Percentiles rank a stretch among this genome's conserved stretches.
Conservation (phyloP, 768 basidiomycete species). For the Phanerochaete carnosa region DNA sequence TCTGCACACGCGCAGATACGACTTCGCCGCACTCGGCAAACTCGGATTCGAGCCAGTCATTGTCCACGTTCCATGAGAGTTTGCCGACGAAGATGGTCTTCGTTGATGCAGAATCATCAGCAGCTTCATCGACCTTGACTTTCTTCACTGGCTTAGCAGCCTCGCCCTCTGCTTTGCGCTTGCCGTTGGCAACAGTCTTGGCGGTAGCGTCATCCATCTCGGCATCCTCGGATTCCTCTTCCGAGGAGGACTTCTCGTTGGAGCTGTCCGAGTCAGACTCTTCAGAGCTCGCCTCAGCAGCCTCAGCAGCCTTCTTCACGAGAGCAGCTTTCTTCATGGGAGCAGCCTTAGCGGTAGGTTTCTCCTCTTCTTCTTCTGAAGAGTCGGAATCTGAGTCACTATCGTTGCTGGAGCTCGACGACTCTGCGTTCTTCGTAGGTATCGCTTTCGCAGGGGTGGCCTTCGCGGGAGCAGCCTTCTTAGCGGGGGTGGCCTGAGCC, state of each 20-base stretch:
- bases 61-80: constrained; percentile 95
- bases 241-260: constrained; percentile 24
- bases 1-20: constrained; percentile 82
- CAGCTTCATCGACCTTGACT: constrained; percentile 60
- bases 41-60: constrained; percentile 90
- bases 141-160: constrained; percentile 70
- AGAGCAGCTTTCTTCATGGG: constrained; percentile 16
- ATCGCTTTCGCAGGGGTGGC: constrained; percentile 5
- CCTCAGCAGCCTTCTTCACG: constrained; percentile 15
- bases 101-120: constrained; percentile 41
- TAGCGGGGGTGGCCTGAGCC: constrained; percentile 19
- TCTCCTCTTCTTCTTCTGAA: constrained; percentile 11
- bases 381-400: constrained; percentile 15
- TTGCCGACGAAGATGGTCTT: constrained; percentile 88
- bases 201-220: constrained; percentile 50
- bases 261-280: constrained; percentile 12
- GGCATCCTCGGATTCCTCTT: constrained; percentile 36
- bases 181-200: constrained; percentile 43
- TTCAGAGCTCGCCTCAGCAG: constrained; percentile 13
- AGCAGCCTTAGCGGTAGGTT: constrained; percentile 13
- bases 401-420: constrained; percentile 10
- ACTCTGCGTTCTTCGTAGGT: constrained; percentile 15
- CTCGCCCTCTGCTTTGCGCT: constrained; percentile 79
- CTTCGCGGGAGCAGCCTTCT: constrained; percentile 15
- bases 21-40: constrained; percentile 90